Percentiles rank a stretch among this genome's conserved stretches.
These are phyloP conservation scores for Drechslera avenae DNA, from an alignment of 2,329 filamentous ascomycete genomes.

Conservation along the genomic window DNA sequence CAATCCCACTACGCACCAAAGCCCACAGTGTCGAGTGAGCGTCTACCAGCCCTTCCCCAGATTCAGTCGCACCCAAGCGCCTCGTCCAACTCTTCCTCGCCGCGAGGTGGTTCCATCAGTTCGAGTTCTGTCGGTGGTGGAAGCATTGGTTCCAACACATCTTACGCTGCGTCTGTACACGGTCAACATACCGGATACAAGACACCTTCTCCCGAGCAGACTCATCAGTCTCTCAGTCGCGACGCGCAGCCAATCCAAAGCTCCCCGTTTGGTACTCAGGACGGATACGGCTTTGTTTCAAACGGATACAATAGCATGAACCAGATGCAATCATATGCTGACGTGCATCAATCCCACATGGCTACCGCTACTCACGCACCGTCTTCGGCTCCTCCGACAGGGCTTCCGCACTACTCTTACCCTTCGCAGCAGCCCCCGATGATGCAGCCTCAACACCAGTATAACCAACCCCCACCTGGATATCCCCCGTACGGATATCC, in stretches of 20 bases:
- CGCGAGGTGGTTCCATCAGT: slow-evolving; percentile 76
- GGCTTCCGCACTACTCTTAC: slow-evolving; percentile 76
- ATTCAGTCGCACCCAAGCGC: slow-evolving; percentile 67
- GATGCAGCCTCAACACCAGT: slow-evolving; percentile 71
- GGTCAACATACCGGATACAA: slow-evolving; percentile 65
- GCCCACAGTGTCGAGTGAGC: slow-evolving; percentile 72
- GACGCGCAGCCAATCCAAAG: slow-evolving; percentile 47
- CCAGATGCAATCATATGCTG: slow-evolving; percentile 80
- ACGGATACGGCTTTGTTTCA: slow-evolving; percentile 45
- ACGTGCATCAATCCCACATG: slow-evolving; percentile 78
- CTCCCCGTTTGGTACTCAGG: slow-evolving; percentile 48
- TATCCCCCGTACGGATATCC: slow-evolving; percentile 75
- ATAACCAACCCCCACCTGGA: slow-evolving; percentile 62
- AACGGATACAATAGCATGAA: slow-evolving; percentile 71
- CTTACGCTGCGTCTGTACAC: slow-evolving; percentile 61
- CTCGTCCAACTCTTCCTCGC: slow-evolving; percentile 73
- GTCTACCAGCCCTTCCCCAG: slow-evolving; percentile 72
- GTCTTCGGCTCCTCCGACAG: slow-evolving; percentile 75
- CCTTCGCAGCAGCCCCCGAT: slow-evolving; percentile 73
- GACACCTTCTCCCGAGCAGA: slow-evolving; percentile 75
- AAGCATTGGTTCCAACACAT: slow-evolving; percentile 61
- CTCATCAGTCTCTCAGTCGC: slow-evolving; percentile 52
- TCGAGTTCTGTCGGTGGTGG: slow-evolving; percentile 57
- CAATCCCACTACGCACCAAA: slow-evolving; percentile 69
- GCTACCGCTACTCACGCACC: slow-evolving; percentile 76